phyloP scores from a whole-genome alignment of 176 grass and related monocot genomes.

The Lolium multiflorum region DNA sequence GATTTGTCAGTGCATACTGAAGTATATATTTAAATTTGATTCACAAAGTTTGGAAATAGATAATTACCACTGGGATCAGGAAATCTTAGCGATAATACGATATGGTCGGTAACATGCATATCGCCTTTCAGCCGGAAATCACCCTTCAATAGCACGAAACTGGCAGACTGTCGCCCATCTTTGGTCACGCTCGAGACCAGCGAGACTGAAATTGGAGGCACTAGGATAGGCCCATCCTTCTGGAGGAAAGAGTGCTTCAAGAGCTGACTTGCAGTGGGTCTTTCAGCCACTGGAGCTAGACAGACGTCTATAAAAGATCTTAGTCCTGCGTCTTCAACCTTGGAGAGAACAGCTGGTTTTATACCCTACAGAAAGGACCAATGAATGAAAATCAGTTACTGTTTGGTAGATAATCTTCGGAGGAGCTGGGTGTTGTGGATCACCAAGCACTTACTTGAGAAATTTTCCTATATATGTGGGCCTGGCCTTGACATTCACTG shows the following conservation, averaged over 20 bases:
- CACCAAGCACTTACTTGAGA: constrained; percentile 46
- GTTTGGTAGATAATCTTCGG: not conserved
- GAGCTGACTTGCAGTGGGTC: constrained; percentile 44
- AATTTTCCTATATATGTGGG: constrained; percentile 62
- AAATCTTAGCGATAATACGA: constrained; percentile 48
- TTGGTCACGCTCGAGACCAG: constrained; percentile 32
- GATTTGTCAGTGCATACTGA: not conserved
- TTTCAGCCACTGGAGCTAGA: constrained; percentile 47
- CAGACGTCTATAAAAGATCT: constrained; percentile 62
- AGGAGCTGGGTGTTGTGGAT: not conserved
- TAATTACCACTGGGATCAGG: constrained; percentile 50
- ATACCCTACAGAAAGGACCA: constrained; percentile 42
- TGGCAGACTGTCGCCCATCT: constrained; percentile 20
- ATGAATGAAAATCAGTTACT: not conserved
- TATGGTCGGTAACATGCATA: not conserved
- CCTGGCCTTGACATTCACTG: constrained; percentile 52
- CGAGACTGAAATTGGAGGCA: constrained; percentile 39
- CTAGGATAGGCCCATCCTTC: constrained; percentile 33
- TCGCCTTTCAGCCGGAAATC: constrained; percentile 42
- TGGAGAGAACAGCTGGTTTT: constrained; percentile 56
- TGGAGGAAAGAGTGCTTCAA: constrained; percentile 55
- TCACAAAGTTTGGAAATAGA: not conserved
- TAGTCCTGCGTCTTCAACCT: constrained; percentile 53
- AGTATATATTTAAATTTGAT: not conserved
- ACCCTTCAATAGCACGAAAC: constrained; percentile 41